These are phyloP conservation scores for Botrytis aclada DNA, from an alignment of 2,329 filamentous ascomycete genomes.

Conservation along the genomic window DNA sequence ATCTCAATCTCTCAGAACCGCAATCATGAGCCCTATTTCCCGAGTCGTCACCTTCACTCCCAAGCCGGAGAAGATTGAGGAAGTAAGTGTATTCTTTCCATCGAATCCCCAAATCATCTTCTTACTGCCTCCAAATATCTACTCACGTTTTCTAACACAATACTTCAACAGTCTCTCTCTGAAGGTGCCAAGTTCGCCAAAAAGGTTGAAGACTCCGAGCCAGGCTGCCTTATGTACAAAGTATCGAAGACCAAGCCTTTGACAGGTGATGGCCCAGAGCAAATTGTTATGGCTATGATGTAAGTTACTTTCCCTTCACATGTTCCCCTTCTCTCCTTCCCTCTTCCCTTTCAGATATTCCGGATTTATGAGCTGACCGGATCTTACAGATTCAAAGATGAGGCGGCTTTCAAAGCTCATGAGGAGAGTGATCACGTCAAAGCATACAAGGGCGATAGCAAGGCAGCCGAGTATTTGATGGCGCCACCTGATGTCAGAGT, in stretches of 20 bases:
- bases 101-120: background rate
- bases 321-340: background rate
- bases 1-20: background rate
- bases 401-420: background rate
- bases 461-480: background rate
- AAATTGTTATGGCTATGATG: conserved; percentile 12
- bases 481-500: background rate
- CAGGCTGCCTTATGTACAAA: conserved; percentile 3
- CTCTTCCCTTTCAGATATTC: no score
- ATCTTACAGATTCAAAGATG: conserved; percentile 8
- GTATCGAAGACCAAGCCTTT: conserved; percentile 5
- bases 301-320: background rate
- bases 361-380: background rate
- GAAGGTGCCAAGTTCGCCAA: background rate
- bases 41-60: conserved; percentile 8
- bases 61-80: conserved; percentile 1
- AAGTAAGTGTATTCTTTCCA: background rate
- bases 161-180: background rate
- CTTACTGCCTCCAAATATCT: background rate
- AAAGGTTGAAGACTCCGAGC: background rate
- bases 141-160: background rate
- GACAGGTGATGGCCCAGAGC: conserved; percentile 4
- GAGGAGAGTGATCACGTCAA: conserved; percentile 1
- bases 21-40: background rate
- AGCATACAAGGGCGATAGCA: background rate